Base-by-base conservation (phyloP, 257 asterid species). In the Penstemon davidsonii region DNA sequence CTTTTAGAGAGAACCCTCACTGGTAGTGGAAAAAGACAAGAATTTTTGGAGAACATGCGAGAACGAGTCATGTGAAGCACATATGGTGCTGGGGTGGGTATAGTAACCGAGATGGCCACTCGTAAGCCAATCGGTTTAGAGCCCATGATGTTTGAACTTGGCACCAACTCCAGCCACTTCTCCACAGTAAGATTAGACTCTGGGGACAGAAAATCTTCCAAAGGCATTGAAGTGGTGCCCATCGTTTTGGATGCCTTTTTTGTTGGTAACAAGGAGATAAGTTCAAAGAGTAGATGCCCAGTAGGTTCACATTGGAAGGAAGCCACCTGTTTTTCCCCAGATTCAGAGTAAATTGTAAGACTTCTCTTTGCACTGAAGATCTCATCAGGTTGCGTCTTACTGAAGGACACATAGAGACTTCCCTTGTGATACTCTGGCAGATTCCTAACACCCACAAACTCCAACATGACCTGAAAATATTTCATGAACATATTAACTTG, bases 111-210 rank as follows among this genome's bases (percentile, higher is more conserved):
- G 62, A 94, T 70, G 42, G 95, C 96, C 59, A 94, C 93, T 40
- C 95, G 76, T 78, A 94, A 65, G 63, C 79, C 82, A 62, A 87
- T 75, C 9, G 90, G 90, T 65, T 84, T 80, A 10, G 88, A 60
- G 71, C 50, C 80, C 18, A 19, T 57, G 73, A 63, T 63, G 65
- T 81, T 78, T 43, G 92, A 66, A 78, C 75, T 68, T 37, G 96
- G 97, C 64, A 74, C 78, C 82, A 94, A 68, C 55, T 90, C 96
- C 79, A 94, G 58, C 99, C 99, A 94, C 83, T 94, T 88, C 69
- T 88, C 99, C 74, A 77, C 74, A 3, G 79, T 69, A 67, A 91
- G 96, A 73, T 79, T 78, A 51, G 86, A 75, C 53, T 68, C 73
- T 40, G 85, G 74, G 61, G 81, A 81, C 5, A 83, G 50, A 58